Evolutionary conservation across 139 green algal genomes (phyloP).

Genomic region (Chlorella sp.): DNA sequence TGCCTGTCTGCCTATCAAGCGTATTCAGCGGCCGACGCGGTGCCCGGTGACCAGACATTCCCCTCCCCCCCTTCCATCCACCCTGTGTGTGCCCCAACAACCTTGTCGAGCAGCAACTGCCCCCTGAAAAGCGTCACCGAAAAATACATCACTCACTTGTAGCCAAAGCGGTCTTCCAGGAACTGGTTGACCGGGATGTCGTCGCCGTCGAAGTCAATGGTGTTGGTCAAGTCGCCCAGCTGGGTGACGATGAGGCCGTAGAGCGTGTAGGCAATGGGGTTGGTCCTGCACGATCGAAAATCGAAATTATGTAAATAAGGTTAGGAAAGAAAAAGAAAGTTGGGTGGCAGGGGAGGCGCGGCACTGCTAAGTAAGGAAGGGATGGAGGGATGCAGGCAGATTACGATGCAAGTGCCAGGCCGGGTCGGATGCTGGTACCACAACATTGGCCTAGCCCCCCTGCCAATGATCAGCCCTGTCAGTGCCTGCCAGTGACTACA

Average conservation of each 20-base stretch:
- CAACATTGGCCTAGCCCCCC: not conserved
- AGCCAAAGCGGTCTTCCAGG: constrained; percentile 54
- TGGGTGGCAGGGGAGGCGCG: no score
- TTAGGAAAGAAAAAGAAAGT: no score
- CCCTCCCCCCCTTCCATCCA: no score
- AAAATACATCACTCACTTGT: not conserved
- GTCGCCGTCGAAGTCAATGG: not conserved
- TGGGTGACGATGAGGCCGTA: constrained; percentile 46
- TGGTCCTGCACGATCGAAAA: constrained; percentile 13
- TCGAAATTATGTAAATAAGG: no score
- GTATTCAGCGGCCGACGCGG: no score
- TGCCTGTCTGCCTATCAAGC: no score
- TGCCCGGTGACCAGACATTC: no score
- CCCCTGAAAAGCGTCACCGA: no score
- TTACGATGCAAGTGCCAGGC: not conserved
- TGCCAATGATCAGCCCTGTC: no score
- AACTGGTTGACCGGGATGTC: constrained; percentile 43
- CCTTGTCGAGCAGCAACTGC: no score
- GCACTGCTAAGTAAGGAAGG: not conserved
- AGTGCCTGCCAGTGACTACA: no score
- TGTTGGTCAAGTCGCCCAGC: constrained; percentile 41
- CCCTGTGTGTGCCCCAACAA: no score
- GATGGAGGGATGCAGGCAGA: not conserved
- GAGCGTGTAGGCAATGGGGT: constrained; percentile 41
- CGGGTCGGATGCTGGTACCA: not conserved